Percentiles rank a stretch among this genome's conserved stretches.
Evolutionary conservation across 2,329 filamentous ascomycete genomes (phyloP).

Genomic region (Cephalotrichum gorgonifer): DNA sequence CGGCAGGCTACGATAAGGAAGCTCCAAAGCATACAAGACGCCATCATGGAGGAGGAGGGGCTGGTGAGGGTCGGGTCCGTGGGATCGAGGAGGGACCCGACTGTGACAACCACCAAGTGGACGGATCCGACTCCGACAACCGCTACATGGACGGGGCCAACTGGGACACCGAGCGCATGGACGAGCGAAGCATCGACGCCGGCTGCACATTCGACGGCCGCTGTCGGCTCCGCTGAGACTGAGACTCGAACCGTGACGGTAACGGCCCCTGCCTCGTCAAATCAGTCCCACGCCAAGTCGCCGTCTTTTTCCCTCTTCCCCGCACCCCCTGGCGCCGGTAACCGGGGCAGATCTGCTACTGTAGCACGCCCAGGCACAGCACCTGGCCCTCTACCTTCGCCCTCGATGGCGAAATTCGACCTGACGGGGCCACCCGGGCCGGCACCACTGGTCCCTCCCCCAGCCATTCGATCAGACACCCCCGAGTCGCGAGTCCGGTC

Average conservation of each 20-base stretch:
- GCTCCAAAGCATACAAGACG: slow-evolving; percentile 41
- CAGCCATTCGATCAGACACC: neutral
- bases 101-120: neutral
- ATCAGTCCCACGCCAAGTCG: slow-evolving; percentile 16
- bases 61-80: neutral
- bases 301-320: slow-evolving; percentile 37
- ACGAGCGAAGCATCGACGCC: too few species aligned
- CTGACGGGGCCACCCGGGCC: slow-evolving; percentile 1
- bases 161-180: too few species aligned
- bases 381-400: slow-evolving; percentile 1
- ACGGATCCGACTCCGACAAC: neutral
- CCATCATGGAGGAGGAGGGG: slow-evolving; percentile 7
- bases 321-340: slow-evolving; percentile 14
- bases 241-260: neutral
- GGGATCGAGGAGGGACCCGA: neutral
- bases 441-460: neutral
- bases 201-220: too few species aligned
- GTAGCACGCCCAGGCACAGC: slow-evolving; percentile 1
- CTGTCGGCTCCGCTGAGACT: neutral
- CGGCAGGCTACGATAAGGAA: slow-evolving; percentile 50
- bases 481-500: slow-evolving; percentile 1
- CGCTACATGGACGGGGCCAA: too few species aligned
- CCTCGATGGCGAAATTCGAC: slow-evolving; percentile 1
- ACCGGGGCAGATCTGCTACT: neutral
- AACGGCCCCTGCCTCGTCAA: neutral